Evolutionary conservation across 176 grass and related monocot species (phyloP), one percentile per base, ranked within the genome.

Genomic region (Cocos nucifera): DNA sequence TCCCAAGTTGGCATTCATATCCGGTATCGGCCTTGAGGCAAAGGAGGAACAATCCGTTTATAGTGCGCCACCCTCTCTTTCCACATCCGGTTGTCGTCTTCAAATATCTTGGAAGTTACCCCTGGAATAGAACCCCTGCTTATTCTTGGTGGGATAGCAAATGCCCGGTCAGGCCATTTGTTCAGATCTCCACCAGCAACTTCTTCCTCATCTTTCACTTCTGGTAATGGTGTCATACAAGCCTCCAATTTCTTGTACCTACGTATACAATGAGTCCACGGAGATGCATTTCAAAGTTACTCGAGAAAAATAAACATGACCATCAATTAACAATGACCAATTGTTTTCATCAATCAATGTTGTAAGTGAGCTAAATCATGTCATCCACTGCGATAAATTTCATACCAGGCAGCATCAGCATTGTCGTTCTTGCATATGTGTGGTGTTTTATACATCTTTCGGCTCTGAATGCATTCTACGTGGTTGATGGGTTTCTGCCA

Each of bases 401-500:
- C 62, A 49, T 87, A 96, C 91, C 91, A 96, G 65, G 83, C 86
- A 57, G 78, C 67, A 80, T 96, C 91, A 62, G 68, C 70, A 29
- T 87, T 87, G 50, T 90, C 86, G 49, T 73, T 82, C 72, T 79
- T 84, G 86, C 91, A 96, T 20, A 90, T 80, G 66, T 82, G 91
- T 18, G 91, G 91, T 21, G 53, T 90, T 67, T 90, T 82, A 5
- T 77, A 64, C 27, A 73, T 84, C 69, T 78, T 87, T 63, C 71
- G 79, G 48, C 74, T 77, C 18, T 75, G 55, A 60, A 78, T 39
- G 21, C 91, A 96, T 53, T 87, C 83, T 19, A 87, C 60, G 50
- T 96, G 91, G 69, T 96, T 96, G 67, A 84, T 74, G 27, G 91
- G 91, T 68, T 96, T 96, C 78, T 96, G 91, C 86, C 86, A 96